These are phyloP conservation scores for Penicillium sp. DNA, from an alignment of 2,329 filamentous ascomycete genomes.

Conservation along the genomic window DNA sequence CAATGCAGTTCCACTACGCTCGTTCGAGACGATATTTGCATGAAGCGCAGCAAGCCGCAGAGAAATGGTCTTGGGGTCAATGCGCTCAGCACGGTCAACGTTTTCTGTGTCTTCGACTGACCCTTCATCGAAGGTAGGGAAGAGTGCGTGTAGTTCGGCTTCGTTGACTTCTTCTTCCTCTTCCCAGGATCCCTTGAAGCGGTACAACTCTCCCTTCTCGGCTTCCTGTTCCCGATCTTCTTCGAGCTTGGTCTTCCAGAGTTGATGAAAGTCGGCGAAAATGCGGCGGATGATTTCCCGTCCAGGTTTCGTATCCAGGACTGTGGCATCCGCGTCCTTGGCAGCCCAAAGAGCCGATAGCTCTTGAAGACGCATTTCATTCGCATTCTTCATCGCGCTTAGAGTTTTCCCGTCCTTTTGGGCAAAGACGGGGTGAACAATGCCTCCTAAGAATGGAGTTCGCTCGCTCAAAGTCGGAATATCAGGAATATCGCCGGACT, in stretches of 20 bases:
- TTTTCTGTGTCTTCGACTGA: slow-evolving; percentile 39
- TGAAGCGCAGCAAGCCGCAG: slow-evolving; percentile 63
- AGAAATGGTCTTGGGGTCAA: slow-evolving; percentile 56
- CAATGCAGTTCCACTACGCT: slow-evolving; percentile 32
- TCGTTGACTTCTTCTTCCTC: slow-evolving; percentile 73
- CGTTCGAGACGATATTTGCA: slow-evolving; percentile 41
- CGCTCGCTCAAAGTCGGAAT: slow-evolving; percentile 33
- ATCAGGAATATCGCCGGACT: slow-evolving; percentile 17
- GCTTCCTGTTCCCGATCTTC: slow-evolving; percentile 74
- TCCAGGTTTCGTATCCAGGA: slow-evolving; percentile 42
- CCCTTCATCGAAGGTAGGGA: slow-evolving; percentile 71
- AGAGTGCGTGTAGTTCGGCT: slow-evolving; percentile 74
- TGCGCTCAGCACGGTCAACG: slow-evolving; percentile 24
- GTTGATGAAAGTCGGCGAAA: slow-evolving; percentile 70
- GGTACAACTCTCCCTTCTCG: slow-evolving; percentile 73
- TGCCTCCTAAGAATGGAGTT: slow-evolving; percentile 43
- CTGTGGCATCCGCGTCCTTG: slow-evolving; percentile 35
- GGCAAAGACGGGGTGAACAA: slow-evolving; percentile 22
- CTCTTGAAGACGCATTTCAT: slow-evolving; percentile 40
- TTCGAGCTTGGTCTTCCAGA: slow-evolving; percentile 77
- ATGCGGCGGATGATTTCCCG: slow-evolving; percentile 62
- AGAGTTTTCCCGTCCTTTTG: not conserved
- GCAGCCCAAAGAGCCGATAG: slow-evolving; percentile 37
- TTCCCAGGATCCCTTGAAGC: slow-evolving; percentile 74
- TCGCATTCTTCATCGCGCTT: slow-evolving; percentile 25